Evolutionary conservation across 2,329 filamentous ascomycete genomes (phyloP).

Genomic region (Penicillium sp.): DNA sequence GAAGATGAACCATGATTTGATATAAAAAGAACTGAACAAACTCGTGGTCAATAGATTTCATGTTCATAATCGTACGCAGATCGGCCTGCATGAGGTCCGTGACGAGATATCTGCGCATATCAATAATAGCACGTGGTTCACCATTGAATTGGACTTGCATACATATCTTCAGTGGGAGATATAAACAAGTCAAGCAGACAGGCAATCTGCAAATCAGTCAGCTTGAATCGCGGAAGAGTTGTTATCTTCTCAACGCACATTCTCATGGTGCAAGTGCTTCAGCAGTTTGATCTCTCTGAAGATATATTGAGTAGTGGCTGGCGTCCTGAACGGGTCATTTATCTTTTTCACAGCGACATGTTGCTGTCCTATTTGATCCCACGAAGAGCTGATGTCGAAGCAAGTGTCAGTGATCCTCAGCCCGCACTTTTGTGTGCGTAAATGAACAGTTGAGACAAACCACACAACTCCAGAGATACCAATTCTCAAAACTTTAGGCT

Average conservation of each 20-base stretch:
- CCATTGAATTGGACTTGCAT: constrained; percentile 38
- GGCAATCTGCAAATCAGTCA: constrained; percentile 67
- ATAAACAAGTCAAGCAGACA: constrained; percentile 99
- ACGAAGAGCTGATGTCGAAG: constrained; percentile 70
- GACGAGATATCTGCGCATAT: constrained; percentile 77
- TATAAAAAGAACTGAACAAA: constrained; percentile 99
- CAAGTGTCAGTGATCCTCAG: not conserved
- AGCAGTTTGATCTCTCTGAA: constrained; percentile 95
- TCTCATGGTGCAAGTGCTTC: constrained; percentile 94
- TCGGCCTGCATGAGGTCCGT: constrained; percentile 96
- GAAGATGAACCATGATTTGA: constrained; percentile 80
- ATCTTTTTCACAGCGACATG: constrained; percentile 99
- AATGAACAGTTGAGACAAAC: not conserved
- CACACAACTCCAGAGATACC: constrained; percentile 1
- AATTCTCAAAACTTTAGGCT: not conserved
- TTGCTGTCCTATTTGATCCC: constrained; percentile 93
- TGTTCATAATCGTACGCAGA: constrained; percentile 88
- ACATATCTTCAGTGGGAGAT: constrained; percentile 97
- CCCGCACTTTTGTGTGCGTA: too few relatives aligned
- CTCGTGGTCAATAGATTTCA: constrained; percentile 92
- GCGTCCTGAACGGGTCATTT: constrained; percentile 98
- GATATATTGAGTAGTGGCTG: constrained; percentile 91
- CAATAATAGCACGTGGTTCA: too few relatives aligned
- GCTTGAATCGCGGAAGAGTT: not conserved
- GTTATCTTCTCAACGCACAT: constrained; percentile 59